Conservation (phyloP, 495 filamentous ascomycete species). For the Clohesyomyces aquaticus region DNA sequence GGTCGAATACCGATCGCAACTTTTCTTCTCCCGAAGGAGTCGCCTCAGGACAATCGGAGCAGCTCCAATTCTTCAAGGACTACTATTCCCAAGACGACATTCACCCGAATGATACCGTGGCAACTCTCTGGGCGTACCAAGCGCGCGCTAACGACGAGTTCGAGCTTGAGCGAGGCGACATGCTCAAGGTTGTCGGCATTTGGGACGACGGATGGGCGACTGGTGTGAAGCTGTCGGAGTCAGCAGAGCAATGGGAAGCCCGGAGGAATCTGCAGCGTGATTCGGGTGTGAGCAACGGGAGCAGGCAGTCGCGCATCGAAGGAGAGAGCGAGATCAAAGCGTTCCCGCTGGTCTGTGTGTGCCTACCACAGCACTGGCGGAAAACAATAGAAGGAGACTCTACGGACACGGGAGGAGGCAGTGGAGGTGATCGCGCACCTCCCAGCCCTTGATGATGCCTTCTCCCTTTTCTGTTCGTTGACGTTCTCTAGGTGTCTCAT, state of each 20-base stretch:
- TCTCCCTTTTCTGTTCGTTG: slow-evolving; percentile 26
- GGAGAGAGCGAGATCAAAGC: slow-evolving; percentile 90
- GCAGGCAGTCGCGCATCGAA: slow-evolving; percentile 60
- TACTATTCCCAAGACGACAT: slow-evolving; percentile 99
- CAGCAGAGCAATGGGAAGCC: slow-evolving; percentile 85
- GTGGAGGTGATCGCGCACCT: slow-evolving; percentile 33
- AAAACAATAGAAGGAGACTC: slow-evolving; percentile 90
- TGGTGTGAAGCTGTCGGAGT: slow-evolving; percentile 77
- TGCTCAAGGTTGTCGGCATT: slow-evolving; percentile 97
- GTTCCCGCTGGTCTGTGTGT: slow-evolving; percentile 97
- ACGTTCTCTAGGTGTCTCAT: slow-evolving; percentile 25
- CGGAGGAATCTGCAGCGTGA: slow-evolving; percentile 79
- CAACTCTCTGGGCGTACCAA: slow-evolving; percentile 95
- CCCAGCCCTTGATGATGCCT: slow-evolving; percentile 33
- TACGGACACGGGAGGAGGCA: slow-evolving; percentile 31
- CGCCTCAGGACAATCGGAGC: slow-evolving; percentile 90
- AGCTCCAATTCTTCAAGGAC: slow-evolving; percentile 93
- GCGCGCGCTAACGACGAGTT: slow-evolving; percentile 94
- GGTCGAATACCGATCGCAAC: slow-evolving; percentile 65
- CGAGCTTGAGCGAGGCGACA: slow-evolving; percentile 90
- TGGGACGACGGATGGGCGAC: slow-evolving; percentile 99
- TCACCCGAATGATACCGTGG: slow-evolving; percentile 84
- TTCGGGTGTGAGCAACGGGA: slow-evolving; percentile 88
- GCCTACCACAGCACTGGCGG: slow-evolving; percentile 94
- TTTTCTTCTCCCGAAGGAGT: slow-evolving; percentile 82